Conservation (phyloP, 176 grass and related monocot genomes). For the Echinochloa phyllopogon region DNA sequence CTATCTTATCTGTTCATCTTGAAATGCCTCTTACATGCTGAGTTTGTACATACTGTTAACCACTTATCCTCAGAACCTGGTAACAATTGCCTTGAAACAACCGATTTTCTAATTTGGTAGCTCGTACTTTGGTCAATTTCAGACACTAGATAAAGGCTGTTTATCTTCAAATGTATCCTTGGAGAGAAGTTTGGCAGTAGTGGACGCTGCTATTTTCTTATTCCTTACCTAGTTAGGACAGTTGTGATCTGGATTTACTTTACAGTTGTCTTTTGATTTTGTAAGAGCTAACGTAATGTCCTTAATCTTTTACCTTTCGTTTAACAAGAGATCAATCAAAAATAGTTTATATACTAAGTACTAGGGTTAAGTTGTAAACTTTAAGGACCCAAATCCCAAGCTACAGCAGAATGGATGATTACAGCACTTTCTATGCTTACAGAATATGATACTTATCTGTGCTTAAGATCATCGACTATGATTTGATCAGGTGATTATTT, state of each 20-base stretch:
- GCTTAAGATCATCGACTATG: constrained; percentile 1
- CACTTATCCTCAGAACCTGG: not conserved
- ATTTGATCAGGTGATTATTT: constrained; percentile 8
- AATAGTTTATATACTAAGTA: not conserved
- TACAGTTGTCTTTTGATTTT: not conserved
- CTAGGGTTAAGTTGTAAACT: constrained; percentile 16
- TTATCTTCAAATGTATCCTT: not conserved
- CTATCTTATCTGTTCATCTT: constrained; percentile 25
- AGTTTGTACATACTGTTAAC: not conserved
- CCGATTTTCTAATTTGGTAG: not conserved
- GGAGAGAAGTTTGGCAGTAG: not conserved
- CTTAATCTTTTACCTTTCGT: constrained; percentile 23
- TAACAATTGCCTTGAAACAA: constrained; percentile 20
- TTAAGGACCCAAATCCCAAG: not conserved
- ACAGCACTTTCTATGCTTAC: not conserved
- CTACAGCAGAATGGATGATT: not conserved
- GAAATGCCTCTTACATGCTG: not conserved
- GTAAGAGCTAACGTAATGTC: not conserved
- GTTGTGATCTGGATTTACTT: not conserved
- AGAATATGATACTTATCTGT: constrained; percentile 4
- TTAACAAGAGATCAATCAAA: not conserved
- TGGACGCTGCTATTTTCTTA: not conserved
- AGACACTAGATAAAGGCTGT: not conserved
- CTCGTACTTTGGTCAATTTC: not conserved
- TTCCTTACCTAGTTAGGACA: not conserved